phyloP scores from a whole-genome alignment of 495 filamentous ascomycete genomes.

The Penicillium ochrochloron region DNA sequence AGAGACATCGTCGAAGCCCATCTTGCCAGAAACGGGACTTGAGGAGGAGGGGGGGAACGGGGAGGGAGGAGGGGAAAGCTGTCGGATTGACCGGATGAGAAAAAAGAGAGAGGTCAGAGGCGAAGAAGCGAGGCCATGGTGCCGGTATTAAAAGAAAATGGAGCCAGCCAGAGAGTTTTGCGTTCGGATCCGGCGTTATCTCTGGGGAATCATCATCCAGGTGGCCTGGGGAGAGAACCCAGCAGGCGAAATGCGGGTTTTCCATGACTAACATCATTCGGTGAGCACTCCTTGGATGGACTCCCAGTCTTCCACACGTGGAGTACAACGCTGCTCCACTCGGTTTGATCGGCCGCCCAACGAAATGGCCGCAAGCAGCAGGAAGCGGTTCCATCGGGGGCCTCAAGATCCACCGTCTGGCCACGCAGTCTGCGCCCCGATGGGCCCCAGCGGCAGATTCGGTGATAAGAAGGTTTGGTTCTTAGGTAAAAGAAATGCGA shows the following conservation, averaged over 20 bases:
- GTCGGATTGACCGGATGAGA: slow-evolving; percentile 2
- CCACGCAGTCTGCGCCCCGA: slow-evolving; percentile 12
- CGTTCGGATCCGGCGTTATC: slow-evolving; percentile 29
- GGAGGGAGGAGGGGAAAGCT: neutral
- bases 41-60: neutral
- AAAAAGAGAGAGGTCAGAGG: neutral
- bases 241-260: slow-evolving; percentile 16
- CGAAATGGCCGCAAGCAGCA: slow-evolving; percentile 25
- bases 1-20: slow-evolving; percentile 36
- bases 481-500: slow-evolving; percentile 37
- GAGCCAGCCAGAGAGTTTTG: slow-evolving; percentile 2
- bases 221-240: neutral
- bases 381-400: slow-evolving; percentile 3
- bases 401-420: slow-evolving; percentile 4
- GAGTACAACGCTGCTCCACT: slow-evolving; percentile 39
- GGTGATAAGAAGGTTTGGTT: slow-evolving; percentile 33
- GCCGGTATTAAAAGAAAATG: slow-evolving; percentile 21
- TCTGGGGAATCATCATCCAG: slow-evolving; percentile 10
- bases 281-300: slow-evolving; percentile 9
- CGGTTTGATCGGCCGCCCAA: slow-evolving; percentile 25
- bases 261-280: slow-evolving; percentile 21
- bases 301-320: slow-evolving; percentile 33
- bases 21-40: slow-evolving; percentile 16
- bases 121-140: neutral
- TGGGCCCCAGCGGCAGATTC: slow-evolving; percentile 4